Conservation (phyloP, 2,329 filamentous ascomycete species). For the Ophiocordyceps camponoti-rufipedis region DNA sequence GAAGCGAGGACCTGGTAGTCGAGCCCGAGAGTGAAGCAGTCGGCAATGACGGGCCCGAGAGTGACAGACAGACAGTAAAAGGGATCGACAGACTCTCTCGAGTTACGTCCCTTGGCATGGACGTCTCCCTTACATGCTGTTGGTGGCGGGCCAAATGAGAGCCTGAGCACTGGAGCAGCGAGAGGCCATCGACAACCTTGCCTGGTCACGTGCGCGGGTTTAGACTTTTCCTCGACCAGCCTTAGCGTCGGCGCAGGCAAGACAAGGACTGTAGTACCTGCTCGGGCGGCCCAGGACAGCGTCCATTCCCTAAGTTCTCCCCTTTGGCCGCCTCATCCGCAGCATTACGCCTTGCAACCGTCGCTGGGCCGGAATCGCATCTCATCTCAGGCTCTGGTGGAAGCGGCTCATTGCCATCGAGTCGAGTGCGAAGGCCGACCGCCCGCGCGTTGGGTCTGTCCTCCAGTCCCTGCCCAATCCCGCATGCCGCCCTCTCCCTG, state of each 20-base stretch:
- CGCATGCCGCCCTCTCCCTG: too few species aligned
- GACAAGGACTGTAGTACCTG: constrained; percentile 6
- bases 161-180: not conserved
- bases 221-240: constrained; percentile 12
- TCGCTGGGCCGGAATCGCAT: constrained; percentile 3
- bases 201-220: constrained; percentile 16
- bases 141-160: not conserved
- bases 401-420: not conserved
- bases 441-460: constrained; percentile 4
- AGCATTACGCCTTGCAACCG: constrained; percentile 10
- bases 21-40: too few species aligned
- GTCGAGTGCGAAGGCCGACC: constrained; percentile 3
- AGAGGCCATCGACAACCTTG: not conserved
- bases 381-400: not conserved
- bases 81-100: too few species aligned
- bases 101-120: too few species aligned
- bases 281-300: constrained; percentile 17
- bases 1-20: too few species aligned
- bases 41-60: too few species aligned
- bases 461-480: too few species aligned
- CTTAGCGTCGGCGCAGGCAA: constrained; percentile 11
- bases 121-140: too few species aligned
- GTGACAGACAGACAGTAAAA: too few species aligned
- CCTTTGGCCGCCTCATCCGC: constrained; percentile 11
- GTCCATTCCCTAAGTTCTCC: constrained; percentile 9